Evolutionary conservation across 2,329 filamentous ascomycete species (phyloP).

Genomic region (Xylariomycetidae sp.): DNA sequence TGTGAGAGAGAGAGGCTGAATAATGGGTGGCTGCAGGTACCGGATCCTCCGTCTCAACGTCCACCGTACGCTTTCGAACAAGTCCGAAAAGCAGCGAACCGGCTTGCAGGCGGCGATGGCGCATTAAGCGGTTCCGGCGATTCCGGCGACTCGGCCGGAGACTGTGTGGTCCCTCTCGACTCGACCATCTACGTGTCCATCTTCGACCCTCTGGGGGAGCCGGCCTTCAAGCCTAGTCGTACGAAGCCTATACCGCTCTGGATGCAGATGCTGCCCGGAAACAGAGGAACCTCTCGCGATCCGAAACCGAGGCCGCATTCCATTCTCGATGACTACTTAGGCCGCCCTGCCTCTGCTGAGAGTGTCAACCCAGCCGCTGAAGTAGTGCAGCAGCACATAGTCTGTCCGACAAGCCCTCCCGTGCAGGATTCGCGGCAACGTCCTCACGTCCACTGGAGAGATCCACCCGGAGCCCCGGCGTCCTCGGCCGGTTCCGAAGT

Average conservation of each 20-base stretch:
- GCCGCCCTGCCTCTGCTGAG: conserved; percentile 4
- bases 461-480: neutral
- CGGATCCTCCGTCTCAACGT: too few relatives aligned
- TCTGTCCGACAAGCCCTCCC: conserved; percentile 13
- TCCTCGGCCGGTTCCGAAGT: too few relatives aligned
- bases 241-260: conserved; percentile 48
- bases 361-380: too few relatives aligned
- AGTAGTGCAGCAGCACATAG: conserved; percentile 2
- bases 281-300: conserved; percentile 4
- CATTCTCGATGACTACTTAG: conserved; percentile 23
- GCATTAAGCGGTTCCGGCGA: too few relatives aligned
- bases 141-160: too few relatives aligned
- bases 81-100: too few relatives aligned
- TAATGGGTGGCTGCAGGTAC: too few relatives aligned
- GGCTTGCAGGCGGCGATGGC: too few relatives aligned
- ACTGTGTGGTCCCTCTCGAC: conserved; percentile 21
- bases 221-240: conserved; percentile 42
- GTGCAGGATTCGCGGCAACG: neutral
- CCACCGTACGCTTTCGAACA: too few relatives aligned
- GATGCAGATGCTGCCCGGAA: conserved; percentile 33
- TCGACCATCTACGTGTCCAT: conserved; percentile 46
- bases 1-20: too few relatives aligned
- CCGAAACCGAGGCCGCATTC: conserved; percentile 16
- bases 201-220: conserved; percentile 41
- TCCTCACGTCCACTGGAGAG: neutral